Percentiles rank a stretch among this genome's conserved stretches.
Evolutionary conservation across 2,329 filamentous ascomycete species (phyloP).

Genomic region (Macrophomina pseudophaseolina): DNA sequence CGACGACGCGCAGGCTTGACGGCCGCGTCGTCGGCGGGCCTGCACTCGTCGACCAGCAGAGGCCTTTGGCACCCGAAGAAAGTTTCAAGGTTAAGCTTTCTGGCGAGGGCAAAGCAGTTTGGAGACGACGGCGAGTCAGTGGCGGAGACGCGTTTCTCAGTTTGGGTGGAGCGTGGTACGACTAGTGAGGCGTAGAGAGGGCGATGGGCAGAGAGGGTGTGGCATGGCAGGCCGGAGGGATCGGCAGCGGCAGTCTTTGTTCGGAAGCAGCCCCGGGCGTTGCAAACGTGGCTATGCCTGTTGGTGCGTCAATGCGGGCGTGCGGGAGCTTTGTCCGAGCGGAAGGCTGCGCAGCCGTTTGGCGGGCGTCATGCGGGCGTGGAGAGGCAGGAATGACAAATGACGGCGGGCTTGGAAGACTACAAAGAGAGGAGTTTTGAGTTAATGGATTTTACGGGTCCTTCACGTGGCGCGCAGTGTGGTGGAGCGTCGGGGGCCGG

Average conservation of each 20-base stretch:
- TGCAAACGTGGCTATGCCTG: constrained; percentile 24
- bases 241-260: constrained; percentile 24
- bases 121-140: constrained; percentile 14
- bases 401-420: not conserved
- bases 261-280: constrained; percentile 19
- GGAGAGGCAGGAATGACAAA: constrained; percentile 15
- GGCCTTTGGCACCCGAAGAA: constrained; percentile 15
- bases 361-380: constrained; percentile 16
- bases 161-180: constrained; percentile 2
- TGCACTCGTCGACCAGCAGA: not conserved
- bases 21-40: not conserved
- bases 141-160: not conserved
- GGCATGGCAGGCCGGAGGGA: constrained; percentile 11
- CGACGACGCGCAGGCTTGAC: not conserved
- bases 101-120: constrained; percentile 4
- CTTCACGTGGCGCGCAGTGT: not conserved
- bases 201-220: not conserved
- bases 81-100: constrained; percentile 20
- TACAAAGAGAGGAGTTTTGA: constrained; percentile 1
- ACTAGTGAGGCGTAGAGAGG: constrained; percentile 10
- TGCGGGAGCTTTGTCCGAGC: constrained; percentile 21
- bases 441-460: constrained; percentile 15
- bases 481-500: constrained; percentile 6
- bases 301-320: constrained; percentile 22
- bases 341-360: constrained; percentile 23